phyloP scores from a whole-genome alignment of 2,329 filamentous ascomycete genomes.

The Nemania serpens region DNA sequence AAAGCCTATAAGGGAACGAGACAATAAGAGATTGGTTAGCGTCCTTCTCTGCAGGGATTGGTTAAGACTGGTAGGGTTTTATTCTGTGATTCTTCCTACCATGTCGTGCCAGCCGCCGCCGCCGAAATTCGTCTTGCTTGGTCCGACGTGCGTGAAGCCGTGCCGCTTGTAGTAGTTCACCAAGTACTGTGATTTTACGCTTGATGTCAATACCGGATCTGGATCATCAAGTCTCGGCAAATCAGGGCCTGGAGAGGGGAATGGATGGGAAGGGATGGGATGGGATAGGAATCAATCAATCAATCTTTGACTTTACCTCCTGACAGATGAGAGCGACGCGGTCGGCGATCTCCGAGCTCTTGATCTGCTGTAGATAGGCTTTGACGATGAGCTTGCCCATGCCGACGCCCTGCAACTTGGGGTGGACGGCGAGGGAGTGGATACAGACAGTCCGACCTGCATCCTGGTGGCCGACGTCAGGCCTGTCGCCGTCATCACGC shows the following conservation, averaged over 20 bases:
- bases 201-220: no score
- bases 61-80: neutral
- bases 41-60: neutral
- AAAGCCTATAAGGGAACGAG: conserved; percentile 6
- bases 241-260: no score
- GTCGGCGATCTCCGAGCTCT: conserved; percentile 70
- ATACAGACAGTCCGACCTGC: conserved; percentile 75
- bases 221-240: neutral
- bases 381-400: conserved; percentile 75
- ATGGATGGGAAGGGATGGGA: no score
- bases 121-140: conserved; percentile 72
- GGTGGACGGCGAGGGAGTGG: conserved; percentile 81
- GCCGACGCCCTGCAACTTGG: conserved; percentile 73
- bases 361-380: conserved; percentile 78
- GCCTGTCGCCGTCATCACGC: conserved; percentile 43
- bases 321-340: conserved; percentile 78
- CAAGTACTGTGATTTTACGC: conserved; percentile 54
- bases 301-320: conserved; percentile 54
- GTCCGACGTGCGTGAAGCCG: conserved; percentile 71
- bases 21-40: neutral
- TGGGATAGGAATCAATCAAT: no score
- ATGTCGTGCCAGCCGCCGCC: conserved; percentile 84
- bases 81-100: conserved; percentile 55
- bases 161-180: conserved; percentile 77
- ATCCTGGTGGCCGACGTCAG: conserved; percentile 71